phyloP scores from a whole-genome alignment of 495 filamentous ascomycete genomes.

The Podospora bellae-mahoneyi region DNA sequence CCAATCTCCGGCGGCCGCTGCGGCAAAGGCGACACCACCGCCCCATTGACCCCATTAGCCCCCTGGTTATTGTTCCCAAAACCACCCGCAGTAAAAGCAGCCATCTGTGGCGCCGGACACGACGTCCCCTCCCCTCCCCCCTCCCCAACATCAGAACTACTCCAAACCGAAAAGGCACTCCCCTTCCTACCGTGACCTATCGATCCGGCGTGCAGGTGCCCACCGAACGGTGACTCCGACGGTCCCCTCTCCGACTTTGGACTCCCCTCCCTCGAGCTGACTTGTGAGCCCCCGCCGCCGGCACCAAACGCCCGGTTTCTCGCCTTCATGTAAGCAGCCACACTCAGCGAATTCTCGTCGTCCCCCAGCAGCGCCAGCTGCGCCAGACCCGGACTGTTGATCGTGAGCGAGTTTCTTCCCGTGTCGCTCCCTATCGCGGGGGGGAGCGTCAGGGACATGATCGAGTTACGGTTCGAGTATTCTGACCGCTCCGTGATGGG shows the following conservation, averaged over 20 bases:
- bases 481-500: conserved; percentile 96
- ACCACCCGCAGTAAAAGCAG: conserved; percentile 1
- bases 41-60: not conserved
- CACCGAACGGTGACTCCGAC: not conserved
- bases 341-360: conserved; percentile 54
- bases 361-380: conserved; percentile 72
- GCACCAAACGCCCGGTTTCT: conserved; percentile 70
- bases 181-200: conserved; percentile 13
- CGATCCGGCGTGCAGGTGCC: conserved; percentile 8
- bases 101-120: conserved; percentile 4
- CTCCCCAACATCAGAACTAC: conserved; percentile 4
- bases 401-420: conserved; percentile 25
- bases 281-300: conserved; percentile 56
- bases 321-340: conserved; percentile 68
- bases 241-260: conserved; percentile 43
- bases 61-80: not conserved
- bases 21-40: conserved; percentile 8
- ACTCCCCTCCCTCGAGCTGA: conserved; percentile 58
- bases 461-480: conserved; percentile 89
- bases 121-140: not conserved
- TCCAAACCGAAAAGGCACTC: conserved; percentile 17
- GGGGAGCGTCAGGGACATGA: conserved; percentile 68
- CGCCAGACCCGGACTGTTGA: conserved; percentile 57
- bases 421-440: conserved; percentile 38
- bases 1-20: not conserved